A percentile compares a stretch with the other conserved stretches of the same genome.
Evolutionary conservation across 495 filamentous ascomycete genomes (phyloP).

Genomic region (Trichoderma asperelloides): DNA sequence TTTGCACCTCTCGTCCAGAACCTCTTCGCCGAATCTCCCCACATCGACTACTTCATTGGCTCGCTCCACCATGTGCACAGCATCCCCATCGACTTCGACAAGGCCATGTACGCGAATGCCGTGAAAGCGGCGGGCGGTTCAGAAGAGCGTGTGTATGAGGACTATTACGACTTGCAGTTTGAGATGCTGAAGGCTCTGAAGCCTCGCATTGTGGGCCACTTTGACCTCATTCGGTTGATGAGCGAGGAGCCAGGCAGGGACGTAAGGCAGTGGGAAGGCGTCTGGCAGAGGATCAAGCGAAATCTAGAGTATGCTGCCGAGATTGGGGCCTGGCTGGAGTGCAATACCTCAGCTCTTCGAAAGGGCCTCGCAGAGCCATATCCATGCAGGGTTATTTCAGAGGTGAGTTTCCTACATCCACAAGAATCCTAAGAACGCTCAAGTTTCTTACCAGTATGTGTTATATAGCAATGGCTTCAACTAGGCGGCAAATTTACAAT

Average conservation of each 20-base stretch:
- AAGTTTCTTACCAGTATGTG: not conserved
- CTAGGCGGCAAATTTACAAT: slow-evolving; percentile 75
- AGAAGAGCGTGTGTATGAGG: slow-evolving; percentile 64
- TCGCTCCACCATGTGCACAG: slow-evolving; percentile 81
- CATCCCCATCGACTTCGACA: slow-evolving; percentile 84
- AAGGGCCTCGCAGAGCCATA: slow-evolving; percentile 91
- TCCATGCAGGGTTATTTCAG: slow-evolving; percentile 67
- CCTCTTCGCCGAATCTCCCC: slow-evolving; percentile 46
- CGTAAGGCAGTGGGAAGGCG: slow-evolving; percentile 41
- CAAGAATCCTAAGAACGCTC: not conserved
- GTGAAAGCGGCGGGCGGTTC: slow-evolving; percentile 24
- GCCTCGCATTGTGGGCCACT: slow-evolving; percentile 83
- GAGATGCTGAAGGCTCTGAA: slow-evolving; percentile 66
- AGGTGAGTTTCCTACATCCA: slow-evolving; percentile 41
- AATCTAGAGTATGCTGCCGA: slow-evolving; percentile 62
- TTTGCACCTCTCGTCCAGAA: slow-evolving; percentile 48
- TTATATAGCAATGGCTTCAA: slow-evolving; percentile 27
- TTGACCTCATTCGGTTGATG: slow-evolving; percentile 81
- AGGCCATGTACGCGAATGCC: slow-evolving; percentile 54
- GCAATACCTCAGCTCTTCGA: slow-evolving; percentile 76
- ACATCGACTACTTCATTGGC: slow-evolving; percentile 81
- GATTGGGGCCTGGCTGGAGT: slow-evolving; percentile 77
- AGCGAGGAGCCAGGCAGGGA: slow-evolving; percentile 55
- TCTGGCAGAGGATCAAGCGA: slow-evolving; percentile 64
- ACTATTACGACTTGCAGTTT: slow-evolving; percentile 80